These are phyloP conservation scores for Irpex sp. DNA, from an alignment of 1,284 basidiomycete genomes.

Conservation along the genomic window DNA sequence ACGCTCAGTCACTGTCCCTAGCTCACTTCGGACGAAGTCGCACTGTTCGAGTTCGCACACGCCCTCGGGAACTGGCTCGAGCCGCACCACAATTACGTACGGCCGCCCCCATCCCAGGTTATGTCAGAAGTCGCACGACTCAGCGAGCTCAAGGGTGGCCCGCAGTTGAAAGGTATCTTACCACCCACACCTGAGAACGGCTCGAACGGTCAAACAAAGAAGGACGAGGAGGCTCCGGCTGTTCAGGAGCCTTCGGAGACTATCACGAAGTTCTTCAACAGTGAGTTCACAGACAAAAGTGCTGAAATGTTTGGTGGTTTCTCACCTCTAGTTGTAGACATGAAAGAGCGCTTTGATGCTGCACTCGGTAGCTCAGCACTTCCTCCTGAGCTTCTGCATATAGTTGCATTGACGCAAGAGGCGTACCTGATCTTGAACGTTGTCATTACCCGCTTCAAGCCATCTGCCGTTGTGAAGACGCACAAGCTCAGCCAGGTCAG, in stretches of 20 bases:
- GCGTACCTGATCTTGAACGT: slow-evolving; percentile 64
- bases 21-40: slow-evolving; percentile 62
- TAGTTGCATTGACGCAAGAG: slow-evolving; percentile 74
- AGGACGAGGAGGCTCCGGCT: slow-evolving; percentile 63
- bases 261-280: slow-evolving; percentile 58
- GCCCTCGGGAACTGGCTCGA: slow-evolving; percentile 70
- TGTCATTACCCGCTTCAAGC: slow-evolving; percentile 69
- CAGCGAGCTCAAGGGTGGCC: slow-evolving; percentile 64
- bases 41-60: slow-evolving; percentile 54
- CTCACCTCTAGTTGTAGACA: slow-evolving; percentile 32
- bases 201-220: slow-evolving; percentile 53
- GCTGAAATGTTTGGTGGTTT: neutral
- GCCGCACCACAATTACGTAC: slow-evolving; percentile 67
- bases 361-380: slow-evolving; percentile 35
- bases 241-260: slow-evolving; percentile 56
- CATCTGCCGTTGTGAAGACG: slow-evolving; percentile 60
- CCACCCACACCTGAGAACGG: slow-evolving; percentile 42
- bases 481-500: slow-evolving; percentile 67
- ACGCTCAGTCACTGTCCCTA: slow-evolving; percentile 23
- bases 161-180: slow-evolving; percentile 61
- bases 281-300: slow-evolving; percentile 30
- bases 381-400: slow-evolving; percentile 58
- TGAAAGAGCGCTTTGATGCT: slow-evolving; percentile 49
- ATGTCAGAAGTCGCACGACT: slow-evolving; percentile 70
- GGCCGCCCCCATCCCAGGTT: slow-evolving; percentile 64